Evolutionary conservation across 1,284 basidiomycete species (phyloP).

Genomic region (Clitocybe nebularis): DNA sequence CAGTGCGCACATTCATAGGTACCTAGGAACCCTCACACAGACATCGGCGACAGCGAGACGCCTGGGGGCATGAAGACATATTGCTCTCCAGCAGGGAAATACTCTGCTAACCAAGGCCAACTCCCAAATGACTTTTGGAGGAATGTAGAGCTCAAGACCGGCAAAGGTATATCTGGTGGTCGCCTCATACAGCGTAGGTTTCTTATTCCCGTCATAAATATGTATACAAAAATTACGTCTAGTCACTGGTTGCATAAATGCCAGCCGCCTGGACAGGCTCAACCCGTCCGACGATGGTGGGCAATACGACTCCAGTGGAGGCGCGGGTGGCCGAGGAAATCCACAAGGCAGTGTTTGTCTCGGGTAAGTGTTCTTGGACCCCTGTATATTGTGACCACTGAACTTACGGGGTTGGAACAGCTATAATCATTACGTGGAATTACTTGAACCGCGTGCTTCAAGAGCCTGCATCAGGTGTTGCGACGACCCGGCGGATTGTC

Average conservation of each 20-base stretch:
- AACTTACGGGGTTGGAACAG: constrained; percentile 26
- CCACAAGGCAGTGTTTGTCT: constrained; percentile 44
- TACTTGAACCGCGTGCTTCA: constrained; percentile 41
- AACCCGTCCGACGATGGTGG: constrained; percentile 43
- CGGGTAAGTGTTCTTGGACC: constrained; percentile 30
- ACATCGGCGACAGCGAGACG: constrained; percentile 49
- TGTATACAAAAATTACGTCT: neutral
- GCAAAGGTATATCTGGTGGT: constrained; percentile 33
- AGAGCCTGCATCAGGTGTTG: constrained; percentile 51
- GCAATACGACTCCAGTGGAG: constrained; percentile 52
- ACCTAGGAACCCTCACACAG: constrained; percentile 34
- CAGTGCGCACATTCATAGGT: neutral
- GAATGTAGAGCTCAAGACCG: constrained; percentile 39
- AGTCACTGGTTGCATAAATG: constrained; percentile 51
- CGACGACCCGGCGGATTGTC: constrained; percentile 43
- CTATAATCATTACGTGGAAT: constrained; percentile 48
- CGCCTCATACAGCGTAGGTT: constrained; percentile 38
- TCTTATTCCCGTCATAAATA: neutral
- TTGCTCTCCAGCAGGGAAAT: constrained; percentile 36
- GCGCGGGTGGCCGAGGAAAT: constrained; percentile 41
- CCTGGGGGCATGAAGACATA: constrained; percentile 48
- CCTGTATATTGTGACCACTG: constrained; percentile 3
- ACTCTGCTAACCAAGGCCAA: constrained; percentile 36
- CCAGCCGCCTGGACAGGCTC: constrained; percentile 34
- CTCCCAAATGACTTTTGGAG: constrained; percentile 45